Percentiles rank a stretch among this genome's conserved stretches.
These are phyloP conservation scores for Dianthus caryophyllus DNA, from an alignment of 148 eudicot species.

Conservation along the genomic window DNA sequence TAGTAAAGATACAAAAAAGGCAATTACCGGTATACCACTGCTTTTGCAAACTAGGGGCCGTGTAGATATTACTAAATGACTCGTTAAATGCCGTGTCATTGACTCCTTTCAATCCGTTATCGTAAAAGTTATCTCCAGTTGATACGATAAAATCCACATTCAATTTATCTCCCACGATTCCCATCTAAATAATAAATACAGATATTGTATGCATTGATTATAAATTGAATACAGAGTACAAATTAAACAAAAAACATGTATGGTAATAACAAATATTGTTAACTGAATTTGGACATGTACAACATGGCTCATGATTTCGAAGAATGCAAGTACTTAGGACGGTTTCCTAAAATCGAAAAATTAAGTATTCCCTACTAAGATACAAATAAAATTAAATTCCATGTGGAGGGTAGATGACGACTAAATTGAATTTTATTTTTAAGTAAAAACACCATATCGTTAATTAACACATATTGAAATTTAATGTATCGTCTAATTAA, in stretches of 20 bases:
- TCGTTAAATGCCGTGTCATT: constrained; percentile 60
- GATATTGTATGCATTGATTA: too few relatives aligned
- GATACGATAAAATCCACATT: constrained; percentile 66
- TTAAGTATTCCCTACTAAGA: too few relatives aligned
- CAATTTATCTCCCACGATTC: constrained; percentile 49
- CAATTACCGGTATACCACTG: constrained; percentile 65
- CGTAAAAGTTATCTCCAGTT: constrained; percentile 83
- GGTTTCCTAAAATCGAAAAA: too few relatives aligned
- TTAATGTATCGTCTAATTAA: too few relatives aligned
- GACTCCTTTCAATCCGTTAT: constrained; percentile 49
- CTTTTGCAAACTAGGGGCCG: constrained; percentile 70
- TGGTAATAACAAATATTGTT: background rate
- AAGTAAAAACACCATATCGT: too few relatives aligned
- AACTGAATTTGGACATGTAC: too few relatives aligned
- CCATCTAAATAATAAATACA: constrained; percentile 48
- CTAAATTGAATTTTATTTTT: too few relatives aligned
- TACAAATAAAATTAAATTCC: too few relatives aligned
- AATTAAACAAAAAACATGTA: background rate
- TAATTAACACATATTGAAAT: too few relatives aligned
- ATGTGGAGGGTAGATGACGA: too few relatives aligned
- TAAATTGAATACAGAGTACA: background rate
- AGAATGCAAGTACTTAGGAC: too few relatives aligned
- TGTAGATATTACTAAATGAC: constrained; percentile 57
- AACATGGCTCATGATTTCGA: too few relatives aligned
- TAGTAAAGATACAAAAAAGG: background rate